Evolutionary conservation across 768 basidiomycete genomes (phyloP), one percentile per base, ranked within the genome.

Genomic region (Termitomyces sp.): DNA sequence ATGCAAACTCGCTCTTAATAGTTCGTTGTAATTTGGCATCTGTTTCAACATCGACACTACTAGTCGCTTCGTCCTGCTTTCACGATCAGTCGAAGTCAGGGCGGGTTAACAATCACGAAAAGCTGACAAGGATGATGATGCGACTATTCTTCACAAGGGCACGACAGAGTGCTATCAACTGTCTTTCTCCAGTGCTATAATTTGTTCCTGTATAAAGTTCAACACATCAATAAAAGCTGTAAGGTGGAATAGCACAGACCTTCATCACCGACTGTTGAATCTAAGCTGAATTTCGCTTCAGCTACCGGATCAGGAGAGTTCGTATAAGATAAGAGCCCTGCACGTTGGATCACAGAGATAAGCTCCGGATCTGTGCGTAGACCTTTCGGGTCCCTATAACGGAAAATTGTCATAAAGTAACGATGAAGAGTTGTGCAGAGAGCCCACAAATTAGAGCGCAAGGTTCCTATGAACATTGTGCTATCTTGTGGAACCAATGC

Each of bases 401-500:
- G 12, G 53, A 49, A 16, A 24, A 34, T 18, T 16, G 29, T 53
- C 26, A 52, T 24, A 5, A 34, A 24, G 7, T 6, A 6, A 8
- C 3, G 13, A 50, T 18, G 22, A 20, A 50, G 4, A 18, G 7
- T 16, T 16, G 13, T 4, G 14, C 14, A 24, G 16, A 44, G 1
- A 12, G 51, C 71, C 26, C 29, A 73, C 80, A 81, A 57, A 67
- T 79, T 78, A 59, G 83, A 69, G 60, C 82, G 68, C 37, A 81
- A 59, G 0, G 78, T 79, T 0, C 79, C 79, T 14, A 76, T 60
- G 66, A 84, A 86, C n/a, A 85, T 66, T 18, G 79, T 76, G 18
- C 72, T 74, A 46, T 86, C 83, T 68, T 88, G 89, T 0, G 88
- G 89, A 13, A 91, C 87, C 41, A 90, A 77, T 4, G 86, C 82